Percentiles rank a stretch among this genome's conserved stretches.
These are phyloP conservation scores for Parastagonospora nodorum DNA, from an alignment of 2,329 filamentous ascomycete genomes.

Conservation along the genomic window DNA sequence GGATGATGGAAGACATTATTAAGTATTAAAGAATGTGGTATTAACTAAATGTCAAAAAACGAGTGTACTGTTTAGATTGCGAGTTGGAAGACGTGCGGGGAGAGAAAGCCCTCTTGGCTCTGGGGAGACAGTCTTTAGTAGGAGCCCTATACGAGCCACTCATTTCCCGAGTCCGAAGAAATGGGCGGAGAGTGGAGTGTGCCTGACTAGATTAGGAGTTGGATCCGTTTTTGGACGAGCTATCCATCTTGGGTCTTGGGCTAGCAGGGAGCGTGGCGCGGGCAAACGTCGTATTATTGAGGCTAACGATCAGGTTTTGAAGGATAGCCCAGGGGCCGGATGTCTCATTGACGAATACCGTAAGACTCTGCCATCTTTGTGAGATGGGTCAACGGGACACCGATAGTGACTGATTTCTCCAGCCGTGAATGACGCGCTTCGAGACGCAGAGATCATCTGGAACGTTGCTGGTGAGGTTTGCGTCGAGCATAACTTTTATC, in stretches of 20 bases:
- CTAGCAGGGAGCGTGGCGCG: constrained; percentile 14
- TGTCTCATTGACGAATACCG: constrained; percentile 18
- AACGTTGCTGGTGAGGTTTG: constrained; percentile 21
- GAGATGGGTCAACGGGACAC: constrained; percentile 17
- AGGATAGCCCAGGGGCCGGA: constrained; percentile 18
- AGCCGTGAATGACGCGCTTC: constrained; percentile 11
- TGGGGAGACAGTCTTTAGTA: constrained; percentile 22
- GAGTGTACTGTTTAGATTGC: constrained; percentile 28
- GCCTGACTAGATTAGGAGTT: constrained; percentile 26
- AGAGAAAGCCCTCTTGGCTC: constrained; percentile 22
- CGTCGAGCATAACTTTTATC: constrained; percentile 18
- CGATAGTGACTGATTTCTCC: constrained; percentile 5
- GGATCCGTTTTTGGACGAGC: constrained; percentile 21
- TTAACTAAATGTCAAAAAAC: constrained; percentile 23
- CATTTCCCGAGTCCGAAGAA: constrained; percentile 12
- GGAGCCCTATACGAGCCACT: constrained; percentile 14
- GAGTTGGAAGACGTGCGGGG: constrained; percentile 25
- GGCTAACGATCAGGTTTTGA: constrained; percentile 15
- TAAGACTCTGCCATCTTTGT: constrained; percentile 24
- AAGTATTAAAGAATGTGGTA: constrained; percentile 11
- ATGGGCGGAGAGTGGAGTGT: constrained; percentile 22
- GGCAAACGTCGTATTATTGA: constrained; percentile 25
- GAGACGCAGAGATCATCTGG: constrained; percentile 13
- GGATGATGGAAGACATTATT: constrained; percentile 16
- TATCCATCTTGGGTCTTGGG: constrained; percentile 25